Percentiles rank a stretch among this genome's conserved stretches.
Evolutionary conservation across 2,329 filamentous ascomycete genomes (phyloP).

Genomic region (Sordariomycetes sp.): DNA sequence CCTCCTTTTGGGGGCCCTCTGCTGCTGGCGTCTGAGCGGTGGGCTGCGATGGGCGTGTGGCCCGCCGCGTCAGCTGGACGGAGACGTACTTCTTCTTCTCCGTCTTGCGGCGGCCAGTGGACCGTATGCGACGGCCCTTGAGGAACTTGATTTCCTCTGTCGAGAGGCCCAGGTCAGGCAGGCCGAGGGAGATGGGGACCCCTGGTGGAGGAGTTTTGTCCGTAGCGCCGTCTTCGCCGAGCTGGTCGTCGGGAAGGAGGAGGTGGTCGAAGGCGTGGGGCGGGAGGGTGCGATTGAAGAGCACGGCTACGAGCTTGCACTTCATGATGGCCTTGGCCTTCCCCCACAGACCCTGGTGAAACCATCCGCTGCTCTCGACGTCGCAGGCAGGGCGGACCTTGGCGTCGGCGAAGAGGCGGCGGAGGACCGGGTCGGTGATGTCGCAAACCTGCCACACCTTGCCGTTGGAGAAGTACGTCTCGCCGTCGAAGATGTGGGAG

Average conservation of each 20-base stretch:
- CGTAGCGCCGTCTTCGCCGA: slow-evolving; percentile 17
- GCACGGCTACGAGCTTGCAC: slow-evolving; percentile 64
- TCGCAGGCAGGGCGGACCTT: slow-evolving; percentile 50
- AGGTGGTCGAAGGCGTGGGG: slow-evolving; percentile 5
- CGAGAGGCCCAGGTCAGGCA: slow-evolving; percentile 27
- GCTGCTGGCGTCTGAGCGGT: neutral
- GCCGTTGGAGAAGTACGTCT: slow-evolving; percentile 63
- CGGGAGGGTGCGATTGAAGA: slow-evolving; percentile 40
- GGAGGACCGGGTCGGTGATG: slow-evolving; percentile 69
- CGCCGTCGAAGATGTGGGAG: slow-evolving; percentile 76
- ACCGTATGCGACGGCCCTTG: slow-evolving; percentile 17
- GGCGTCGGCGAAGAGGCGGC: slow-evolving; percentile 52
- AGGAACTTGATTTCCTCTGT: slow-evolving; percentile 22
- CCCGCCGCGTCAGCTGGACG: slow-evolving; percentile 10
- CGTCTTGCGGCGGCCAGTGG: slow-evolving; percentile 9
- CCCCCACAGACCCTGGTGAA: slow-evolving; percentile 65
- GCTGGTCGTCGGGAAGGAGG: neutral
- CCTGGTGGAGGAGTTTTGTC: slow-evolving; percentile 22
- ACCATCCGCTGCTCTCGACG: slow-evolving; percentile 66
- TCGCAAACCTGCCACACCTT: slow-evolving; percentile 95
- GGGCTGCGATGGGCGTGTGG: slow-evolving; percentile 4
- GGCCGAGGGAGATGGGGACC: slow-evolving; percentile 22
- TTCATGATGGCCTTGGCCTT: slow-evolving; percentile 85
- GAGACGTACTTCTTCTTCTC: slow-evolving; percentile 12
- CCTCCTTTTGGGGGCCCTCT: neutral